Evolutionary conservation across 2,329 filamentous ascomycete genomes (phyloP).

Genomic region (Trichoderma sp.): DNA sequence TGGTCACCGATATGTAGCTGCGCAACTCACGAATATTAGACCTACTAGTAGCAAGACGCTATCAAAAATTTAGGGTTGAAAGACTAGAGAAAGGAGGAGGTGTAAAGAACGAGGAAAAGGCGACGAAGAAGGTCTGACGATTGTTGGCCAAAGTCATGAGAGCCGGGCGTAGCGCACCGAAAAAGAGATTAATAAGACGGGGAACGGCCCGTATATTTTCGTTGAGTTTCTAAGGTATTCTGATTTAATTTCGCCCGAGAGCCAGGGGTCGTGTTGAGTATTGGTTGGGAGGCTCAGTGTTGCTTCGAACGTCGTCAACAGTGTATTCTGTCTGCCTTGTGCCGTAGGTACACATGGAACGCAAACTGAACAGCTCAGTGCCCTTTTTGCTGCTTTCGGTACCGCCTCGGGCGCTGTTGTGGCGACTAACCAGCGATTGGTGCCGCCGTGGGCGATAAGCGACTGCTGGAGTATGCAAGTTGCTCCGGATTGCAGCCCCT

Average conservation of each 20-base stretch:
- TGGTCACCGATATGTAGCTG: constrained; percentile 4
- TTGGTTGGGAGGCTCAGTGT: not conserved
- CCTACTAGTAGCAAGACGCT: not conserved
- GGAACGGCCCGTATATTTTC: not conserved
- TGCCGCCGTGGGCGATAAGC: constrained; percentile 9
- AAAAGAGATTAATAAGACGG: constrained; percentile 11
- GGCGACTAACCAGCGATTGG: constrained; percentile 7
- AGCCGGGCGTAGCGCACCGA: not conserved
- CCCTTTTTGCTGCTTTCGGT: not conserved
- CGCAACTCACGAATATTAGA: not conserved
- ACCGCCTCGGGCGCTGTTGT: not conserved
- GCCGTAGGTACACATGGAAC: not conserved
- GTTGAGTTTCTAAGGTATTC: not conserved
- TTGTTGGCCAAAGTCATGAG: constrained; percentile 7
- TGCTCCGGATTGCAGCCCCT: not conserved
- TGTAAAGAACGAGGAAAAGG: not conserved
- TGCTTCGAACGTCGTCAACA: not conserved
- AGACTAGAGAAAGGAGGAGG: not conserved
- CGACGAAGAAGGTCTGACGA: not conserved
- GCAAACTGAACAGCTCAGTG: not conserved
- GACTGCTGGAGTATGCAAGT: constrained; percentile 6
- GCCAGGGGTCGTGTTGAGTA: not conserved
- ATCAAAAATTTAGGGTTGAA: not conserved
- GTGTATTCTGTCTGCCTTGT: not conserved
- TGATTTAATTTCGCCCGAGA: not conserved